Evolutionary conservation across 2,329 filamentous ascomycete genomes (phyloP).

Genomic region (Aspergillus sp.): DNA sequence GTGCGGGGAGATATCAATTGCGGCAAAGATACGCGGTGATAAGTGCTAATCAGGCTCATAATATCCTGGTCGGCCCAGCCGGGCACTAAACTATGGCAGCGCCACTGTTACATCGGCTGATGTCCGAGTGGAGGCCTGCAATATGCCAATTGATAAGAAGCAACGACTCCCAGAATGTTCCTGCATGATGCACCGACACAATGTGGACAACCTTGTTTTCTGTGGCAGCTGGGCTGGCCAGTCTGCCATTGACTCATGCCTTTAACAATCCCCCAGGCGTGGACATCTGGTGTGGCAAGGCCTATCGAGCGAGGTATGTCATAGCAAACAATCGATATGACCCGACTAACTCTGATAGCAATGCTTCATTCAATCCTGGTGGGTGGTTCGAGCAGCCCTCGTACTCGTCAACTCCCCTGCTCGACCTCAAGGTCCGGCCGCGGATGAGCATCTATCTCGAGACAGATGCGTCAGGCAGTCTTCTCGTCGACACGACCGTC

Average conservation of each 20-base stretch:
- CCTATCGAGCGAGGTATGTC: not conserved
- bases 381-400: conserved; percentile 3
- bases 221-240: not conserved
- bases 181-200: not conserved
- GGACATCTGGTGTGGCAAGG: conserved; percentile 6
- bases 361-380: conserved; percentile 3
- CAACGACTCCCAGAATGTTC: not conserved
- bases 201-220: not conserved
- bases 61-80: not conserved
- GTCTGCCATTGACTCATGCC: not conserved
- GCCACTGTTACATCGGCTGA: not conserved
- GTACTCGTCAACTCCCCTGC: not conserved
- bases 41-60: not conserved
- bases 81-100: not conserved
- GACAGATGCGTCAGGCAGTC: not conserved
- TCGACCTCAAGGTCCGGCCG: conserved; percentile 1
- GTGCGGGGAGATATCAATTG: conserved; percentile 3
- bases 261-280: conserved; percentile 1
- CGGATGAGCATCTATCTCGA: conserved; percentile 7
- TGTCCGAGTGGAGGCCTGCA: not conserved
- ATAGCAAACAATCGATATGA: not conserved
- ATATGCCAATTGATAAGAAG: not conserved
- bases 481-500: not conserved
- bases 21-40: not conserved
- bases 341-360: not conserved